These are phyloP conservation scores for Rhizopogon vesiculosus DNA, from an alignment of 768 basidiomycete species.

Conservation along the genomic window DNA sequence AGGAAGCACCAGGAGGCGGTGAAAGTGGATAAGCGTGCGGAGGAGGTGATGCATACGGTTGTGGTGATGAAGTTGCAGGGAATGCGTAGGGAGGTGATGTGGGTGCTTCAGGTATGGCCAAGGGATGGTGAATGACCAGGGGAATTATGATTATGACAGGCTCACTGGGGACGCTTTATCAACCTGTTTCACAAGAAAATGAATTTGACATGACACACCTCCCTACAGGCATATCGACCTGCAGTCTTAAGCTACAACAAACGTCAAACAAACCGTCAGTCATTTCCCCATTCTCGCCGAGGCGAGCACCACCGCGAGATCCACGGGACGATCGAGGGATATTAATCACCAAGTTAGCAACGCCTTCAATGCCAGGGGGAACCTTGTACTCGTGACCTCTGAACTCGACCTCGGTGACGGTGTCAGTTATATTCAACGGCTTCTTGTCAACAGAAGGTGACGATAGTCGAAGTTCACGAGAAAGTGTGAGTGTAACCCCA, in stretches of 20 bases:
- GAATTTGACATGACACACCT: slow-evolving; percentile 39
- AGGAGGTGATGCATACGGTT: slow-evolving; percentile 14
- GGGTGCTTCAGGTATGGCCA: slow-evolving; percentile 41
- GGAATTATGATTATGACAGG: slow-evolving; percentile 65
- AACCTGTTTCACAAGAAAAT: slow-evolving; percentile 2
- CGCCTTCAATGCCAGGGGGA: slow-evolving; percentile 68
- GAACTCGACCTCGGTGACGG: slow-evolving; percentile 63
- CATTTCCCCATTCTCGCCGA: slow-evolving; percentile 41
- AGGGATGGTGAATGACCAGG: slow-evolving; percentile 59
- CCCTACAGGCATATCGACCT: slow-evolving; percentile 60
- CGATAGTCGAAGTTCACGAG: slow-evolving; percentile 56
- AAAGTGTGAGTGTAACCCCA: slow-evolving; percentile 56
- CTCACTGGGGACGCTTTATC: slow-evolving; percentile 43
- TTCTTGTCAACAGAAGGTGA: slow-evolving; percentile 35
- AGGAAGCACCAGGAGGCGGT: slow-evolving; percentile 18
- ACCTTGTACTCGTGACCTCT: slow-evolving; percentile 73
- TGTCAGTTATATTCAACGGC: slow-evolving; percentile 63
- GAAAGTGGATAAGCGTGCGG: slow-evolving; percentile 15
- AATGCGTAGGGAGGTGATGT: slow-evolving; percentile 22
- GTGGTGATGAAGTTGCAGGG: slow-evolving; percentile 7
- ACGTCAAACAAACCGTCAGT: slow-evolving; percentile 67
- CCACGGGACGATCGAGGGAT: slow-evolving; percentile 65
- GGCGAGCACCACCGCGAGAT: slow-evolving; percentile 55
- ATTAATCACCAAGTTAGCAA: slow-evolving; percentile 76
- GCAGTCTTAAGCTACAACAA: slow-evolving; percentile 55